A percentile compares a stretch with the other conserved stretches of the same genome.
These are phyloP conservation scores for Antitrichia curtipendula DNA, from an alignment of 225 moss, liverwort and hornwort genomes.

Conservation along the genomic window DNA sequence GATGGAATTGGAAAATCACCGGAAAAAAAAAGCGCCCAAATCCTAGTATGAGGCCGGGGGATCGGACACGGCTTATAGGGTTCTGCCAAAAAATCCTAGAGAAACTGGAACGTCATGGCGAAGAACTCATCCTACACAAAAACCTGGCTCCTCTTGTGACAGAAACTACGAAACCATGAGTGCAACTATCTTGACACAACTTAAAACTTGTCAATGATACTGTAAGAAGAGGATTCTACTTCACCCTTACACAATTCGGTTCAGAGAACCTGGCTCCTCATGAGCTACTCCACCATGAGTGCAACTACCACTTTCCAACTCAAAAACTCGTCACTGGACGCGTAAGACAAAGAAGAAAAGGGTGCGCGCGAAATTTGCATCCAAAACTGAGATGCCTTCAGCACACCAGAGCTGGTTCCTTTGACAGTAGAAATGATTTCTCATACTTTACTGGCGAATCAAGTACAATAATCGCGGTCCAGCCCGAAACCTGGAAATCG, in stretches of 20 bases:
- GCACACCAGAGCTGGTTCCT: neutral
- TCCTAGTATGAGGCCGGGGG: neutral
- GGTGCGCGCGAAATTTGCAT: neutral
- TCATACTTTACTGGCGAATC: neutral
- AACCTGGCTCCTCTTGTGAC: neutral
- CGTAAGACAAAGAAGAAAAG: neutral
- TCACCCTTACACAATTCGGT: neutral
- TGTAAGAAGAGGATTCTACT: neutral
- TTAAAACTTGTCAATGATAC: neutral
- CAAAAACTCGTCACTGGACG: neutral
- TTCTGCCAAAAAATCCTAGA: neutral
- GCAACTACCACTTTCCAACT: neutral
- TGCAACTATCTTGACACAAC: neutral
- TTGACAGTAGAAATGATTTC: neutral
- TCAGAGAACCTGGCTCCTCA: neutral
- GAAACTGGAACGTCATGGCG: neutral
- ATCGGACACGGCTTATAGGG: neutral
- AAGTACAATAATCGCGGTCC: no score
- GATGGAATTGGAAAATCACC: neutral
- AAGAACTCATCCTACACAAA: neutral
- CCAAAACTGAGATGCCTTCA: neutral
- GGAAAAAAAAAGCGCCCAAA: neutral
- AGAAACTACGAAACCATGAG: neutral
- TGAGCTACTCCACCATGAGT: neutral
- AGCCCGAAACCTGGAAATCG: neutral